Evolutionary conservation across 1,139 yeast species (phyloP), one percentile per base, ranked within the genome.

Genomic region (Saccharomyces hybrid): DNA sequence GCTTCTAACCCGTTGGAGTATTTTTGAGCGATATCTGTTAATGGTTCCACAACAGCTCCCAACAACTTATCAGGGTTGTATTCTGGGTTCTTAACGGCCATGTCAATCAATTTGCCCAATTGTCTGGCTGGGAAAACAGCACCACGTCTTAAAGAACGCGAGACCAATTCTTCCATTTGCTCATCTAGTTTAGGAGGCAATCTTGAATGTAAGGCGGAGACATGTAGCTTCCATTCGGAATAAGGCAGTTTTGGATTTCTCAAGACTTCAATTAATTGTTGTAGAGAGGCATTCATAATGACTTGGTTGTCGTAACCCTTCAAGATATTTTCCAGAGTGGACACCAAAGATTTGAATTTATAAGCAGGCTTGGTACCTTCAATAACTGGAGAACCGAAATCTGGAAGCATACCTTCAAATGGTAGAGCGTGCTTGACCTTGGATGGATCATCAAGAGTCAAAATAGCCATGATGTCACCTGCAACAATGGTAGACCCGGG

Each of bases 341-440:
- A 70, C 49, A 83, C 71, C 61, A 82, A 73, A 50, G 79, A 75
- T 57, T 78, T 76, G 76, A 84, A 91, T 64, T 80, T 81, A 73
- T 91, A 89, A 57, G 82, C 85, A 54, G 95, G 87, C 72, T 88
- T 91, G 55, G 86, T 80, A 65, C 99, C 98, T 68, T 79, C 81
- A 58, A 89, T 78, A 57, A 77, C 80, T 59, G 98, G 96, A 41
- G 87, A 78, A 54, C 98, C 98, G 62, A 85, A 76, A 34, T 84
- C 88, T 25, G 97, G 98, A 61, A 95, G 77, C 66, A 95, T 90
- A 51, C 97, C 98, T 71, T 90, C 96, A 66, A 81, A 93, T 51
- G 98, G 96, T 70, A 85, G 76, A 50, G 99, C 99, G 68, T 91
- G 99, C 72, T 93, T 93, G 53, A 93, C 99, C 75, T 89, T 90